Base-by-base conservation (phyloP, 306 rosid genomes). In the Crataegus laevigata region DNA sequence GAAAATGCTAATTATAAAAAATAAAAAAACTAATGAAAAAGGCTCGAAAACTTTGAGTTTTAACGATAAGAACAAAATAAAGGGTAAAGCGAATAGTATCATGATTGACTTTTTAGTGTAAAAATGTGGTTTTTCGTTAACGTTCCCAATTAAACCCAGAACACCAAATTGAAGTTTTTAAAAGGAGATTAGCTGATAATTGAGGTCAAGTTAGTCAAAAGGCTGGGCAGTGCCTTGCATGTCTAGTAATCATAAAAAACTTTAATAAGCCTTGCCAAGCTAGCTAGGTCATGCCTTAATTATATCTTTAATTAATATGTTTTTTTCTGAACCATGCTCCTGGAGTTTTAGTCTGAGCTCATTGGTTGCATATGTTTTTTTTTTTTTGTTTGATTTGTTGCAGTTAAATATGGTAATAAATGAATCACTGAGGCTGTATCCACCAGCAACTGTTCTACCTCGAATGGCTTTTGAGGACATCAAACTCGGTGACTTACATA, bases 321-420 rank as follows among this genome's bases (percentile, higher is more conserved):
- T 60, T 19, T 22, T 60, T 26, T 60, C 34, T 14, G 34, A 60
- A 13, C 17, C 34, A 26, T 12, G 17, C 12, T 24, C 30, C 7
- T n/a, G 12, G 12, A 57, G 62, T 47, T 47, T 47, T 15, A 47
- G 54, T 47, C 65, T 26, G 65, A 26, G 30, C 51, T 40, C 42
- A 12, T 77, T 47, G 75, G 62, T 54, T 5, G 12, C 26, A 8
- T 1, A 34, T 1, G 6, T 6, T 6, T 5, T 40, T 26, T 11
- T 58, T 26, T 26, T 55, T 57, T 57, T 0, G 0, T 69, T 11
- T 36, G 34, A 26, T 28, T 68, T 61, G 71, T 66, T 87, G 75
- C 84, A 94, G 99, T 78, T 94, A 72, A 93, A 89, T 40, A 92
- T 87, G 99, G 98, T 94, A 22, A 94, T 94, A 60, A 94, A 94